Percentiles rank a stretch among this genome's conserved stretches.
Evolutionary conservation across 1,139 yeast species (phyloP).

Genomic region (Geotrichum fermentans): DNA sequence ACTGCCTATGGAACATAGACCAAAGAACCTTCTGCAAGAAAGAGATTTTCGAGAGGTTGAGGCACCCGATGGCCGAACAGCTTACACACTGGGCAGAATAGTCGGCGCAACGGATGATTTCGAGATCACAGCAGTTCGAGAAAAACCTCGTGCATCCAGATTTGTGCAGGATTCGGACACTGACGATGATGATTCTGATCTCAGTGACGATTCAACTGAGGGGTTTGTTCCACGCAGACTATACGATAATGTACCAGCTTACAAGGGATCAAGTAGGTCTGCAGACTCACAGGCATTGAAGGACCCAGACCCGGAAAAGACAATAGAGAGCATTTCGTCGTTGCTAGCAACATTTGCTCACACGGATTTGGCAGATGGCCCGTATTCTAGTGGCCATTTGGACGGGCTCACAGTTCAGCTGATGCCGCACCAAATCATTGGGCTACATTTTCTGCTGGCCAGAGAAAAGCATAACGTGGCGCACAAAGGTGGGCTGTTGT

Average conservation of each 20-base stretch:
- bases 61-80: background rate
- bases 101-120: background rate
- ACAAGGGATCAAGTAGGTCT: too few species aligned
- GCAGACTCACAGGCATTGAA: background rate
- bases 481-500: conserved; percentile 45
- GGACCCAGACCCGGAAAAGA: conserved; percentile 11
- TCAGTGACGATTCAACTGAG: background rate
- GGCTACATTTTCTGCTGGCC: conserved; percentile 41
- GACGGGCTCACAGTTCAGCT: conserved; percentile 41
- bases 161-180: background rate
- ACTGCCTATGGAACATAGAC: background rate
- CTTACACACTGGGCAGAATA: background rate
- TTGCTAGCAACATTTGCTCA: conserved; percentile 23
- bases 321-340: conserved; percentile 22
- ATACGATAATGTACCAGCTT: background rate
- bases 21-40: background rate
- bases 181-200: background rate
- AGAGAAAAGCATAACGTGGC: conserved; percentile 38
- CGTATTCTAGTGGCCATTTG: conserved; percentile 27
- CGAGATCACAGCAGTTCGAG: background rate
- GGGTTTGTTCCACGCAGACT: background rate
- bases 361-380: conserved; percentile 6
- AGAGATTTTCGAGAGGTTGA: too few species aligned
- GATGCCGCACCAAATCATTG: conserved; percentile 47
- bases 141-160: background rate